Evolutionary conservation across 306 rosid genomes (phyloP), one percentile per base, ranked within the genome.

Genomic region (Pterocarpus santalinus): DNA sequence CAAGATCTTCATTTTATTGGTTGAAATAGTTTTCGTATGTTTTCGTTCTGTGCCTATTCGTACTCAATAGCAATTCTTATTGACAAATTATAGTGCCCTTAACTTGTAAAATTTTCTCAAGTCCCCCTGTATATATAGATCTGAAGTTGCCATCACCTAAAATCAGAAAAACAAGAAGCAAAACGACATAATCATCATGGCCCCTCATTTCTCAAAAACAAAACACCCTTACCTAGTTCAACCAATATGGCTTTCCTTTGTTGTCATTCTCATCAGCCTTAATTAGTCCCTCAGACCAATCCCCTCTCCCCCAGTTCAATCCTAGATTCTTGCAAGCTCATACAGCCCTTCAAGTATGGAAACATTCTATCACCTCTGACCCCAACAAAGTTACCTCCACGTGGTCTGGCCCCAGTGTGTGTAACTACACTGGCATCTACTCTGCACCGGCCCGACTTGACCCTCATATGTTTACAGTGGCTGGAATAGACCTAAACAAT

Each of bases 401-500:
- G 7, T 94, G 98, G 98, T 83, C 75, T 39, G 97, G 95, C 69
- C 90, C 81, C 38, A 4, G 89, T 0, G 97, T 94, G 3, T 94
- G 98, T 87, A 90, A 88, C 87, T 94, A 94, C 89, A 87, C 88
- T 1, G 98, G 98, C 5, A 81, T 94, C 38, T 91, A 67, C 86
- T 94, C 97, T 60, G 95, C 97, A 6, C 85, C 90, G 0, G 87
- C 97, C 2, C 97, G 80, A 4, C 89, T 85, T 16, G 89, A 92
- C 4, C 88, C 91, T 49, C 52, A 85, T 79, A 14, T 77, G 61
- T 33, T 60, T 15, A 94, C 98, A 1, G 98, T 94, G 2, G 97
- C 97, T 0, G 98, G 98, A 22, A 81, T 94, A 11, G 98, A 94
- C 86, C 86, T 94, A 17, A 94, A 94, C 89, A 91, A 91, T 17